A percentile compares a stretch with the other conserved stretches of the same genome.
Conservation (phyloP, 139 green algal species). For the Tetradesmus lagerheimii region DNA sequence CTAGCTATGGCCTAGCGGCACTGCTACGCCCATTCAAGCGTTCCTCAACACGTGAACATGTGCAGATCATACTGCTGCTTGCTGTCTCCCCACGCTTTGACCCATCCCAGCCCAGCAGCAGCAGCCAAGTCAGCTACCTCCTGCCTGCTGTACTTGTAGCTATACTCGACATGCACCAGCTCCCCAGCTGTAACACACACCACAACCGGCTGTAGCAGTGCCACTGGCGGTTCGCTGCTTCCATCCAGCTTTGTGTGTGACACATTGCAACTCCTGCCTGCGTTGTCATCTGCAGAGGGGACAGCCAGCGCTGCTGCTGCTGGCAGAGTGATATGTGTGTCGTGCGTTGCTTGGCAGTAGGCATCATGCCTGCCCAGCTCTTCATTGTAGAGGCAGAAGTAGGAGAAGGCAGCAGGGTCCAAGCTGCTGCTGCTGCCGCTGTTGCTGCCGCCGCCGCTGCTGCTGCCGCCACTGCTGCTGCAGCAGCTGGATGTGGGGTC, state of each 20-base stretch:
- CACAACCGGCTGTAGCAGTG: neutral
- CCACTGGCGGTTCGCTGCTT: neutral
- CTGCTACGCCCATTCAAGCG: neutral
- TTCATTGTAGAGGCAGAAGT: conserved; percentile 28
- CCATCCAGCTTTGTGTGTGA: neutral
- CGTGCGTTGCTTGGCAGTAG: conserved; percentile 7
- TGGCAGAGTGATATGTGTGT: conserved; percentile 24
- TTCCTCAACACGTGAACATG: neutral
- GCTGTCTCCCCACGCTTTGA: conserved; percentile 1
- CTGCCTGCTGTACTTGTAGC: conserved; percentile 22
- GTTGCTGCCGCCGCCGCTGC: neutral
- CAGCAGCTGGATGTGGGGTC: neutral
- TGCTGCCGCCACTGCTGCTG: neutral
- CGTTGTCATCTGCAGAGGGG: too few relatives aligned
- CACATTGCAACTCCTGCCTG: neutral
- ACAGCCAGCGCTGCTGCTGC: neutral
- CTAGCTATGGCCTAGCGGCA: neutral
- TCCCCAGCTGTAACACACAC: conserved; percentile 1
- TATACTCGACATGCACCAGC: conserved; percentile 34
- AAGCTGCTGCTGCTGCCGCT: neutral
- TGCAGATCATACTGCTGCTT: conserved; percentile 28
- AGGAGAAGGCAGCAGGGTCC: neutral
- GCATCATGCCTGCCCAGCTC: conserved; percentile 34
- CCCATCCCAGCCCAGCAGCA: conserved; percentile 8
- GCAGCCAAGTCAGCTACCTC: conserved; percentile 13